Base-by-base conservation (phyloP, 352 stramenopile genomes). In the Globisporangium parvum region DNA sequence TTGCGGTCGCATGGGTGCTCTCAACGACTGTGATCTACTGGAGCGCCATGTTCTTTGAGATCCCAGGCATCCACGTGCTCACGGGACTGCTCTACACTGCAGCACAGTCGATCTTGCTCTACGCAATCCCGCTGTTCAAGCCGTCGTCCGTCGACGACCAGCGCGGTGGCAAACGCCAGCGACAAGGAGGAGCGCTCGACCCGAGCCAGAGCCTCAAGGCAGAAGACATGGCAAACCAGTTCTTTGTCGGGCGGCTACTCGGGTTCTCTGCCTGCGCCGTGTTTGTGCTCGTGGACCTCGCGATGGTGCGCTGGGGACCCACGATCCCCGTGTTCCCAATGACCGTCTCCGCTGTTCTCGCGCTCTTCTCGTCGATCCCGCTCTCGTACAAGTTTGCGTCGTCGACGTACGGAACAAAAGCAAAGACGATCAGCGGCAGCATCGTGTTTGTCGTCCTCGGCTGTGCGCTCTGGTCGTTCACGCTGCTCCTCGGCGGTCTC, bases 391-490 rank as follows among this genome's bases (percentile, higher is more conserved):
- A 66, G 44, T 71, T 79, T 49, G 65, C 67, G 0, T 63, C 57
- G 21, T 72, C 65, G 8, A 51, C 51, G 15, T 64, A 78, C 26
- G 63, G 63, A 11, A 2, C 40, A 14, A 57, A 75, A 6, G 61
- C 70, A 0, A 80, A 78, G 37, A 47, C 35, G 0, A 58, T 78
- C 17, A 63, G 73, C 31, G 72, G 75, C 11, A 74, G 73, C n/a
- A 63, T 83, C 14, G 58, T 85, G 12, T 81, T 80, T 35, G 54
- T 80, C 21, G 71, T 85, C 20, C 56, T 80, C 0, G 75, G 75
- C 10, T 77, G 63, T 45, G 71, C 75, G 18, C 60, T 85, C 14
- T 83, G 75, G 75, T 85, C 75, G 15, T 78, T 83, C 55, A 83
- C 75, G 17, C 59, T 85, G 33, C 60, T 85, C 2, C 59, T 85